Evolutionary conservation across 768 basidiomycete genomes (phyloP), one percentile per base, ranked within the genome.

Genomic region (Leccinum truebloodii): DNA sequence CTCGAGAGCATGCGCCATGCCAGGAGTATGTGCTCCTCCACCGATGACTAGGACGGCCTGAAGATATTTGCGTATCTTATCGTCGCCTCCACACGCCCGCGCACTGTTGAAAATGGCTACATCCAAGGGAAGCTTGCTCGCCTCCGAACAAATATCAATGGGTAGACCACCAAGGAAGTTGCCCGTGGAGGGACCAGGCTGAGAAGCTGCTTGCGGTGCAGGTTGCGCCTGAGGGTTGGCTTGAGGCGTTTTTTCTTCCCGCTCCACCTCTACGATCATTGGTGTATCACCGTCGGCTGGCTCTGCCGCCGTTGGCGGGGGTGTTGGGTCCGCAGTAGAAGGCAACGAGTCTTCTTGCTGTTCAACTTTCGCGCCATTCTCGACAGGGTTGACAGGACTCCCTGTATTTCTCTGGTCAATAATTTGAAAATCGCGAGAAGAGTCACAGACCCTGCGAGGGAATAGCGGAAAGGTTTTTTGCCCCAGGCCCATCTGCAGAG

Each of bases 91-190:
- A 4, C 88, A 89, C 2, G 92, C 89, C n/a, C 93, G 82, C 9
- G 93, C 85, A 65, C 93, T 91, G 71, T 96, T 95, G 76, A 92
- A 92, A 61, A 97, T 91, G 8, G 94, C 95, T 10, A 95, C 89
- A 69, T 97, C 95, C 58, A 97, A 78, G 1, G 95, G 94, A 44
- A 95, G 79, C 72, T 95, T 95, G 74, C 89, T 88, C 20, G 94
- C 90, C 75, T 95, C 94, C 67, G 85, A 87, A 58, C 81, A 82
- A 4, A 95, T 83, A 71, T 96, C 94, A 69, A 94, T 87, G 7
- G 83, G 78, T 62, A 79, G 81, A 14, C 81, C 83, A 24, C 59
- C 77, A 69, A 63, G 69, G 30, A 79, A 77, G 53, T 73, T 75
- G 13, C 71, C 68, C 12, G 69, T 67, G 22, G 74, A 69, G 14